Conservation (phyloP, 305 asterid species). For the Solanum hybrid region DNA sequence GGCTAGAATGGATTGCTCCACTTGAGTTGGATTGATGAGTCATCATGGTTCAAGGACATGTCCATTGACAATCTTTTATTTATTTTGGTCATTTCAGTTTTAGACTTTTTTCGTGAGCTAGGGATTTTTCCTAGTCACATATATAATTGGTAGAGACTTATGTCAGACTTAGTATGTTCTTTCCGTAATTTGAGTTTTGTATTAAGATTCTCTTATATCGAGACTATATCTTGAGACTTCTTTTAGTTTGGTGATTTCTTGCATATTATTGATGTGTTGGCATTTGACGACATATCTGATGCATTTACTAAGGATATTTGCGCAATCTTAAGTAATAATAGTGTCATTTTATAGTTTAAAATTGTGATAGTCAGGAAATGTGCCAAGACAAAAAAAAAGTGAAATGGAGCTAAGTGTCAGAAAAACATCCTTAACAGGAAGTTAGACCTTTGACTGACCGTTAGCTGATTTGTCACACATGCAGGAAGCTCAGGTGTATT, state of each 20-base stretch:
- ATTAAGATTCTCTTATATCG: neutral
- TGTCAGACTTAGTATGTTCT: neutral
- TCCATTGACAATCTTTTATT: neutral
- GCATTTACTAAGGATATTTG: no score
- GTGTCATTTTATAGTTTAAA: no score
- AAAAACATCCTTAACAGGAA: no score
- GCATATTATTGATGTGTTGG: neutral
- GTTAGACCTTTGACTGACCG: no score
- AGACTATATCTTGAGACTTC: neutral
- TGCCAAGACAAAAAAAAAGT: no score
- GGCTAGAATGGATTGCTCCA: neutral
- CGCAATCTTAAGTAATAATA: no score
- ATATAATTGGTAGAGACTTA: neutral
- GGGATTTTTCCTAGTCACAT: neutral
- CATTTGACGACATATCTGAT: no score
- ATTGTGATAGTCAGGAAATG: no score
- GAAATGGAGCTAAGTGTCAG: no score
- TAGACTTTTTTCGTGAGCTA: neutral
- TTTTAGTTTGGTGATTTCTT: neutral
- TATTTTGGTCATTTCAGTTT: neutral
- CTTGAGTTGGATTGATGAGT: neutral
- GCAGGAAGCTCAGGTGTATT: no score
- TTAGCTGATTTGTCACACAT: no score
- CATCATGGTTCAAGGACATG: neutral
- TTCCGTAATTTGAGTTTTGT: neutral